Percentiles rank a stretch among this genome's conserved stretches.
Evolutionary conservation across 495 filamentous ascomycete genomes (phyloP).

Genomic region (Trichoderma gamsii): DNA sequence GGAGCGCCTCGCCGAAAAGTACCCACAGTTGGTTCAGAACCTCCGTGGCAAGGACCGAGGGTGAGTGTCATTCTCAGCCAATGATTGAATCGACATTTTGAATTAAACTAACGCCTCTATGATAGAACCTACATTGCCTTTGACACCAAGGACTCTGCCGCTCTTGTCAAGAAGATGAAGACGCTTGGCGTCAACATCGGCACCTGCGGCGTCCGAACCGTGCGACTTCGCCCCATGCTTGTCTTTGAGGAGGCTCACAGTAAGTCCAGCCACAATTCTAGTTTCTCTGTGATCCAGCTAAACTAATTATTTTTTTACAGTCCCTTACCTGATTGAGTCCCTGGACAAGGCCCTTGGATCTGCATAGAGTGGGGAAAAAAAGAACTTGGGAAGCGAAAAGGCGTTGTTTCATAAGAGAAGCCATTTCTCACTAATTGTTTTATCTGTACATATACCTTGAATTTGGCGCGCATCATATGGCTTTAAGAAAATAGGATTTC

Average conservation of each 20-base stretch:
- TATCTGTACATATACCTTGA: neutral
- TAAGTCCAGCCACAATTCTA: constrained; percentile 46
- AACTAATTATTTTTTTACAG: neutral
- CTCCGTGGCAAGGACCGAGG: constrained; percentile 89
- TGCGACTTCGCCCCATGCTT: constrained; percentile 89
- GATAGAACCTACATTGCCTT: constrained; percentile 82
- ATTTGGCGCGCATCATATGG: neutral
- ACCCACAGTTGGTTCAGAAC: constrained; percentile 81
- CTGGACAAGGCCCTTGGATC: constrained; percentile 9
- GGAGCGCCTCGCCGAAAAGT: constrained; percentile 62
- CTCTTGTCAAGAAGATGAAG: constrained; percentile 78
- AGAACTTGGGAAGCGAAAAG: neutral
- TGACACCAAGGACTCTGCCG: constrained; percentile 79
- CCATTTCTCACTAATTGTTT: neutral
- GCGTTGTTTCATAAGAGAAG: neutral
- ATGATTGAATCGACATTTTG: neutral
- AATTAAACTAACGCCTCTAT: neutral
- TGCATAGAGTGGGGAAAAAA: neutral
- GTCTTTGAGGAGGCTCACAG: constrained; percentile 94
- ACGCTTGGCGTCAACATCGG: constrained; percentile 85
- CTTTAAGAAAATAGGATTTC: neutral
- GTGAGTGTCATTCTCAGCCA: neutral
- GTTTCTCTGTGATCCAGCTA: constrained; percentile 38
- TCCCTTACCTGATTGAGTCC: neutral
- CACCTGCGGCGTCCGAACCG: constrained; percentile 71